Evolutionary conservation across 192 early-diverging fungal species (phyloP), one percentile per base, ranked within the genome.

Genomic region (Podila horticola): DNA sequence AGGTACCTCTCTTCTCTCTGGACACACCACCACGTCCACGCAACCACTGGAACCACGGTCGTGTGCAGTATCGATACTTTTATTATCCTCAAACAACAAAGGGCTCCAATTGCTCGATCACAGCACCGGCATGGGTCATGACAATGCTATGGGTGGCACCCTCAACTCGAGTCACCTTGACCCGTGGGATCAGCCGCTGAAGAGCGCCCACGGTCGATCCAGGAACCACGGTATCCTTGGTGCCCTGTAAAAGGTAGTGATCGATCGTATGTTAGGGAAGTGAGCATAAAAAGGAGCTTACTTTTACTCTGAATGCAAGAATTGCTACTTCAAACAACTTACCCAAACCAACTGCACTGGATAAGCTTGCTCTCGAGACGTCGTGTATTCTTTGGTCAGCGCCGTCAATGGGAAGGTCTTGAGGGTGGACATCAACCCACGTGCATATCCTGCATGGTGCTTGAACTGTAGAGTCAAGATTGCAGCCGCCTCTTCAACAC

Each of bases 281-380:
- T 0, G 8, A 45, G 22, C n/a, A 64, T 48, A 33, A 22, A 29
- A 41, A 4, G 34, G 13, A 62, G 20, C 0, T 15, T 5, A 3
- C 2, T 8, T 50, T 20, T 66, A 5, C 15, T 29, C 26, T 50
- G 9, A 34, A 7, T 34, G 33, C 33, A 7, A 36, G 34, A 36
- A 36, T 36, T 36, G 34, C 34, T 36, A 6, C 34, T 45, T 0
- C 64, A 55, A 66, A 11, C 15, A 22, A 31, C 66, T 36, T 55
- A 74, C 73, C 77, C 77, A 81, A 38, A 81, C 67, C 20, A 69
- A n/a, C 45, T 81, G 77, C 4, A 81, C 67, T 24, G 77, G 77
- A 38, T 45, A 81, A 17, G 58, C 10, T n/a, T 67, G 61, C 4
- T 67, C 41, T 26, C 73, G 77, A 4, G 9, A 36, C 0, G 77